Evolutionary conservation across 2,329 filamentous ascomycete genomes (phyloP).

Genomic region (Acarospora socialis): DNA sequence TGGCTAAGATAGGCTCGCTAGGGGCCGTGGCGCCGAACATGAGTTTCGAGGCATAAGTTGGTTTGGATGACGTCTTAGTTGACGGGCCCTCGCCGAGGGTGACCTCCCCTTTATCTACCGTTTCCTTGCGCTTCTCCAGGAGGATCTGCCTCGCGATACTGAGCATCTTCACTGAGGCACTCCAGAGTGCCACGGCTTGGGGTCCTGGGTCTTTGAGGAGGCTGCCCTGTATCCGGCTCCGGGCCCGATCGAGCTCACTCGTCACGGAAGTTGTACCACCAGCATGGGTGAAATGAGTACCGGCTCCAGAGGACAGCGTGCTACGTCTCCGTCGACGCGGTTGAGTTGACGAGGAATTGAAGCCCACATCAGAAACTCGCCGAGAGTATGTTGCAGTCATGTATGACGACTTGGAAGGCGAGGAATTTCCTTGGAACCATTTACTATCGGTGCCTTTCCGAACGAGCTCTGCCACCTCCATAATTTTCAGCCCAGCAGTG

Average conservation of each 20-base stretch:
- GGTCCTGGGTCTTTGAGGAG: constrained; percentile 22
- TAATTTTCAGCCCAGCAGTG: constrained; percentile 18
- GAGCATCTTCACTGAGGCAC: constrained; percentile 21
- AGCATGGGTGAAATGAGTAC: background rate
- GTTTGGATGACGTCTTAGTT: too few relatives aligned
- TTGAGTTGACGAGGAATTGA: background rate
- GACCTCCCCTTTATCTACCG: too few relatives aligned
- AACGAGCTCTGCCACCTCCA: constrained; percentile 21
- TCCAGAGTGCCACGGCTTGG: constrained; percentile 25
- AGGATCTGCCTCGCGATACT: constrained; percentile 19
- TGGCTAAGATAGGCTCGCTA: too few relatives aligned
- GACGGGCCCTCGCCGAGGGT: too few relatives aligned
- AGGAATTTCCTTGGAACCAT: too few relatives aligned
- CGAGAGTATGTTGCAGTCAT: background rate
- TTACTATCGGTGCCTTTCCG: too few relatives aligned
- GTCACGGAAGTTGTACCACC: constrained; percentile 4
- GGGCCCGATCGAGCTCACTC: constrained; percentile 22
- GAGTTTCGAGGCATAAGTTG: too few relatives aligned
- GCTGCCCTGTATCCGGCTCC: constrained; percentile 27
- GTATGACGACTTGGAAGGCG: too few relatives aligned
- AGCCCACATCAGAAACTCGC: constrained; percentile 1
- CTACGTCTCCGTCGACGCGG: constrained; percentile 6
- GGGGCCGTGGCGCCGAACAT: too few relatives aligned
- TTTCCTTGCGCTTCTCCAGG: too few relatives aligned
- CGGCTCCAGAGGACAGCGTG: constrained; percentile 4